Conservation (phyloP, 441 rosid genomes). For the Euphorbia schlechtendalii region DNA sequence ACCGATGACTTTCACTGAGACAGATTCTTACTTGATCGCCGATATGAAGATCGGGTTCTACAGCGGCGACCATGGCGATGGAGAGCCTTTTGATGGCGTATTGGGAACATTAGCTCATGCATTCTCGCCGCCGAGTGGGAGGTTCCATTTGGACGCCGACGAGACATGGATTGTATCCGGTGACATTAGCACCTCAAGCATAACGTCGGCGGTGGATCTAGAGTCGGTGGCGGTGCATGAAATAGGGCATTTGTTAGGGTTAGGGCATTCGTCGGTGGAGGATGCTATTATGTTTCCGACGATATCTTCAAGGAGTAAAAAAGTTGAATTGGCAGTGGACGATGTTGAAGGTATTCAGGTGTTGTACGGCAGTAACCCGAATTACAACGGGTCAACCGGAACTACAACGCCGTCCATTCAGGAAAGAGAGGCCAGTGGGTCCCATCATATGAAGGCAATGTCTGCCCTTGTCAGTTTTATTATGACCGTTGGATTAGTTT, state of each 20-base stretch:
- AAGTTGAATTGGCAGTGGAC: conserved; percentile 49
- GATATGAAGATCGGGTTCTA: conserved; percentile 66
- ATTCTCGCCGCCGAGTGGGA: conserved; percentile 77
- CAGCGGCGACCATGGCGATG: conserved; percentile 74
- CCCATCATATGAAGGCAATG: background rate
- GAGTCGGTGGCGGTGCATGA: conserved; percentile 90
- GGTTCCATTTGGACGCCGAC: conserved; percentile 57
- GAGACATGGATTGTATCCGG: conserved; percentile 72
- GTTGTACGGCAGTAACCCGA: conserved; percentile 70
- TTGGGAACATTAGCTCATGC: conserved; percentile 85
- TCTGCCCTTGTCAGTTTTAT: conserved; percentile 19
- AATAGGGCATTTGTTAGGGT: conserved; percentile 79
- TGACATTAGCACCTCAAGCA: conserved; percentile 19
- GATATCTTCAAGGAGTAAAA: conserved; percentile 44
- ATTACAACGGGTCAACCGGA: conserved; percentile 37
- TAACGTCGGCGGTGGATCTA: conserved; percentile 57
- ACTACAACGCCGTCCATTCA: conserved; percentile 20
- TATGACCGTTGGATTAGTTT: conserved; percentile 35
- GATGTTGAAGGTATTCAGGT: conserved; percentile 62
- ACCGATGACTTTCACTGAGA: conserved; percentile 44
- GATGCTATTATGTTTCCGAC: conserved; percentile 80
- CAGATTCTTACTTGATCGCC: conserved; percentile 24
- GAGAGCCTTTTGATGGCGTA: conserved; percentile 76
- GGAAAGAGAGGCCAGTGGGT: conserved; percentile 41
- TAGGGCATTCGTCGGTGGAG: conserved; percentile 67